phyloP scores from a whole-genome alignment of 768 basidiomycete genomes.

The Phanerodontia chrysosporium region DNA sequence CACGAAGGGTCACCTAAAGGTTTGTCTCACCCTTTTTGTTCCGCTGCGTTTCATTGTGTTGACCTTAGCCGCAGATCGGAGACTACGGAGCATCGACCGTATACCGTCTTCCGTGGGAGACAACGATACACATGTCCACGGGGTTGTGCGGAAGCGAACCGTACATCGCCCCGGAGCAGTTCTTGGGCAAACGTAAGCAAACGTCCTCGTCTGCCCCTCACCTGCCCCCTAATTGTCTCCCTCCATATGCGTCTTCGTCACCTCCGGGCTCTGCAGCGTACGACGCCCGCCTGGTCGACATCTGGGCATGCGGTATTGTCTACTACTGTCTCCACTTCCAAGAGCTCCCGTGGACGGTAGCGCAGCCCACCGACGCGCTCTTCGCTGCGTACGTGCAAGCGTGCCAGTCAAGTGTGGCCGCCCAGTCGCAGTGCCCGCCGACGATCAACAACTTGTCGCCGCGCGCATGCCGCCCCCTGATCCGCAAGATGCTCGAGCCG shows the following conservation, averaged over 20 bases:
- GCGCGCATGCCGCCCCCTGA: slow-evolving; percentile 73
- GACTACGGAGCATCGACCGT: slow-evolving; percentile 99
- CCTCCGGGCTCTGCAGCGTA: slow-evolving; percentile 58
- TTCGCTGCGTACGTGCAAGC: slow-evolving; percentile 73
- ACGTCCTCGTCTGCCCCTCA: slow-evolving; percentile 25
- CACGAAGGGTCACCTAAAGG: slow-evolving; percentile 89
- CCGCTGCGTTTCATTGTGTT: not conserved
- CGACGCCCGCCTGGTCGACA: slow-evolving; percentile 93
- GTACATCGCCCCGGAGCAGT: slow-evolving; percentile 98
- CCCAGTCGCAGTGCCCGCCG: slow-evolving; percentile 43
- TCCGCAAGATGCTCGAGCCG: slow-evolving; percentile 94
- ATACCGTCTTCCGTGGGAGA: slow-evolving; percentile 96
- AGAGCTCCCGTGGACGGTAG: slow-evolving; percentile 96
- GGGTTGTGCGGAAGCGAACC: slow-evolving; percentile 97
- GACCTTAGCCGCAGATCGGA: slow-evolving; percentile 61
- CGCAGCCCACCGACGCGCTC: slow-evolving; percentile 75
- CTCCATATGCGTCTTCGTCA: slow-evolving; percentile 19
- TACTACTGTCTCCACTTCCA: slow-evolving; percentile 99
- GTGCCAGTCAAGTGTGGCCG: slow-evolving; percentile 42
- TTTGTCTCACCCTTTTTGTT: slow-evolving; percentile 28
- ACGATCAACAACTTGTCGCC: slow-evolving; percentile 90
- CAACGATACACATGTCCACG: slow-evolving; percentile 94
- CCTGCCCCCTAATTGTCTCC: slow-evolving; percentile 35
- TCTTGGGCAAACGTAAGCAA: slow-evolving; percentile 89
- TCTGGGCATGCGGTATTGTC: slow-evolving; percentile 96